These are phyloP conservation scores for Conidiobolus incongruus DNA, from an alignment of 371 early-diverging fungal genomes.

Conservation along the genomic window DNA sequence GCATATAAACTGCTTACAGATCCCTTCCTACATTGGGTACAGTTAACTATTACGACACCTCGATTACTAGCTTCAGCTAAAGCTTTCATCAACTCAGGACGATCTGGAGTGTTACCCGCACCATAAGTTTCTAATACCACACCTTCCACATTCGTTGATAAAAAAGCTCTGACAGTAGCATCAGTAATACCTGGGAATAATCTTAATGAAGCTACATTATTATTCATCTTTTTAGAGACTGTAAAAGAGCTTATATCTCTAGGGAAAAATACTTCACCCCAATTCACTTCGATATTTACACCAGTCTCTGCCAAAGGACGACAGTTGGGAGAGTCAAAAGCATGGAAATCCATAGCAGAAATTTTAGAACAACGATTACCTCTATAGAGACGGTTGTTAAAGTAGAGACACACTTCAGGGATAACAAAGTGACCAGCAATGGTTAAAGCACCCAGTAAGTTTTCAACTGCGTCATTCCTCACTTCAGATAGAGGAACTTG, in stretches of 20 bases:
- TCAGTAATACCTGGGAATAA: slow-evolving; percentile 90
- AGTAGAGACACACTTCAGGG: slow-evolving; percentile 89
- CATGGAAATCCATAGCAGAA: slow-evolving; percentile 84
- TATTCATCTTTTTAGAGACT: slow-evolving; percentile 59
- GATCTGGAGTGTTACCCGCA: slow-evolving; percentile 86
- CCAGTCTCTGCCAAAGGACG: slow-evolving; percentile 75
- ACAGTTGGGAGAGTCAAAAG: slow-evolving; percentile 90
- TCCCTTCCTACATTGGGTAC: slow-evolving; percentile 77
- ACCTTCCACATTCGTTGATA: slow-evolving; percentile 70
- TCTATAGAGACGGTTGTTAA: slow-evolving; percentile 80
- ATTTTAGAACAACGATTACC: slow-evolving; percentile 88
- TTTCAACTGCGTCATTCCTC: slow-evolving; percentile 92
- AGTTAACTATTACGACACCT: slow-evolving; percentile 90
- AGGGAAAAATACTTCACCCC: slow-evolving; percentile 73
- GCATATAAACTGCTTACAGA: slow-evolving; percentile 79
- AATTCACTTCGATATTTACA: slow-evolving; percentile 87
- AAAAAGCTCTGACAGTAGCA: slow-evolving; percentile 61
- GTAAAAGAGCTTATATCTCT: slow-evolving; percentile 58
- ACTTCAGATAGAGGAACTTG: slow-evolving; percentile 89
- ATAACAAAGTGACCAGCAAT: slow-evolving; percentile 93
- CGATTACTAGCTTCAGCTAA: slow-evolving; percentile 72
- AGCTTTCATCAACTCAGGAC: slow-evolving; percentile 55
- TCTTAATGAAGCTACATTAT: slow-evolving; percentile 72
- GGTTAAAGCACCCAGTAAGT: slow-evolving; percentile 72
- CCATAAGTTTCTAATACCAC: slow-evolving; percentile 92